Evolutionary conservation across 331 rosid species (phyloP).

Genomic region (Acacia pycnantha): DNA sequence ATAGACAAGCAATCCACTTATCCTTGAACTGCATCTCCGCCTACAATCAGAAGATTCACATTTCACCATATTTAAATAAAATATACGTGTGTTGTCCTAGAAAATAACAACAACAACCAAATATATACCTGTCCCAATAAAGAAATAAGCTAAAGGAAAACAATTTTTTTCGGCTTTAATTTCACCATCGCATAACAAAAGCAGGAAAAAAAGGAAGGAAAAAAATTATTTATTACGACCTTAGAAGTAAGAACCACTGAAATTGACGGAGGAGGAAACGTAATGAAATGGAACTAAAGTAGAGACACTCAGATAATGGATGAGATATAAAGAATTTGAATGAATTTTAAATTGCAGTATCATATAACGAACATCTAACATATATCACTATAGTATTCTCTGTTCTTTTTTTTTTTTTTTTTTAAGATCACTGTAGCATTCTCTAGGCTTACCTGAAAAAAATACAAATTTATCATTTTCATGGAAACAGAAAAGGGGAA

Average conservation of each 20-base stretch:
- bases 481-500: not conserved
- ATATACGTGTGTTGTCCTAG: not conserved
- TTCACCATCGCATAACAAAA: not conserved
- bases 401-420: too few species aligned
- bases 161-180: not conserved
- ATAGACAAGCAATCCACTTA: constrained; percentile 87
- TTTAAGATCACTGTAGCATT: too few species aligned
- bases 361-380: not conserved
- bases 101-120: not conserved
- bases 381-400: not conserved
- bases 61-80: not conserved
- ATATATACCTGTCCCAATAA: not conserved
- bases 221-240: not conserved
- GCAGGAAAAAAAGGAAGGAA: not conserved
- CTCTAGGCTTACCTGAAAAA: not conserved
- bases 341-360: not conserved
- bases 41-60: constrained; percentile 35
- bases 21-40: constrained; percentile 95
- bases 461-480: not conserved
- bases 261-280: not conserved
- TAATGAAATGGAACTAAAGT: not conserved
- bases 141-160: not conserved
- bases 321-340: not conserved
- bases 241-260: not conserved
- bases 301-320: not conserved